Evolutionary conservation across 108 stramenopile species (phyloP).

Genomic region (Mediolabrus comicus): DNA sequence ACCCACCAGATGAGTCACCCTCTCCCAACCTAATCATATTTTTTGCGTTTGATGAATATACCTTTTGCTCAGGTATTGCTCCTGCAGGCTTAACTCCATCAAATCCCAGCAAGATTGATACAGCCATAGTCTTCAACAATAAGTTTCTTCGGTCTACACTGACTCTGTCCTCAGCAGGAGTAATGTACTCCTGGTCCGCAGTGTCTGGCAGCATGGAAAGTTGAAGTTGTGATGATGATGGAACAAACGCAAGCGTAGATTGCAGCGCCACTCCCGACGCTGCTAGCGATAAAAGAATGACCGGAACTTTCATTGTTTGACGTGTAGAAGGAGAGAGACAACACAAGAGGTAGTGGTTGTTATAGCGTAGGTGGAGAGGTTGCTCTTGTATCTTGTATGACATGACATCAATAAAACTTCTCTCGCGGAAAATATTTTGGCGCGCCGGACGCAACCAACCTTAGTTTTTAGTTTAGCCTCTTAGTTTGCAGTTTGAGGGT

Average conservation of each 20-base stretch:
- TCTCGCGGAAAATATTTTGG: no score
- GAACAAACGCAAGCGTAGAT: neutral
- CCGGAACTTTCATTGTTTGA: no score
- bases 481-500: no score
- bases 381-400: no score
- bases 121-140: neutral
- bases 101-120: slow-evolving; percentile 6
- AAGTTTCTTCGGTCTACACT: neutral
- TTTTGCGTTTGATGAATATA: slow-evolving; percentile 52
- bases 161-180: neutral
- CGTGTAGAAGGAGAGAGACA: no score
- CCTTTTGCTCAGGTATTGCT: slow-evolving; percentile 22
- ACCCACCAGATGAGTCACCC: slow-evolving; percentile 58
- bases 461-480: no score
- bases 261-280: neutral
- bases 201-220: no score
- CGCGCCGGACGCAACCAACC: no score
- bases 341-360: no score
- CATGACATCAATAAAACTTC: no score
- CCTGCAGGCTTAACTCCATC: neutral
- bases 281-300: neutral
- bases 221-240: neutral
- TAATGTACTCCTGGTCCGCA: neutral
- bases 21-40: slow-evolving; percentile 50
- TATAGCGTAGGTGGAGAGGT: no score